Evolutionary conservation across 306 rosid genomes (phyloP), one percentile per base, ranked within the genome.

Genomic region (Styphnolobium japonicum): DNA sequence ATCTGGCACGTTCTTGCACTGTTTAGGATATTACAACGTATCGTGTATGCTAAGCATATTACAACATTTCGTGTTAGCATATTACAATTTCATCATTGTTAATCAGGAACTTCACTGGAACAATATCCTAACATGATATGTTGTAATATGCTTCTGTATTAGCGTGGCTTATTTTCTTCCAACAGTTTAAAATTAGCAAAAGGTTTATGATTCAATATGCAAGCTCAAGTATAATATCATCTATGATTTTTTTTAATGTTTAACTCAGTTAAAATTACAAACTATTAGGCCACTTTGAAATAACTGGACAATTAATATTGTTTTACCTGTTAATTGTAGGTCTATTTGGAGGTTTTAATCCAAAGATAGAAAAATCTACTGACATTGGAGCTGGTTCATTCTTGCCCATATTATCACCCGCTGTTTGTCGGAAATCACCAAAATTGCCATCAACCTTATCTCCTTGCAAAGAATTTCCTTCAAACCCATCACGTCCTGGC

Each of bases 241-340:
- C 48, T 45, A 66, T 51, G 18, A 42, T 6, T 33, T 14, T 3
- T 39, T 16, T 29, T 58, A 3, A 27, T 49, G 69, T 58, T 67
- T 6, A 53, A 33, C 63, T 48, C 5, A 0, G 76, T 64, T 49
- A 43, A 58, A 60, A 67, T 36, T 62, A 67, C 39, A 15, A 64
- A 71, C 12, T 37, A 51, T 62, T 21, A 51, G 11, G 23, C 37
- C 67, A 46, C 15, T 68, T 48, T 65, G 74, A 67, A 65, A 60
- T 37, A 57, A 45, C 18, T 46, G 15, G 67, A 67, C 18, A 11
- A 31, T 9, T 55, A 29, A 52, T 39, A 42, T 29, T 45, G 25
- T 4, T 43, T 83, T 84, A 95, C 99, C 99, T 95, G 87, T 87
- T 93, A 75, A 95, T 91, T 31, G 98, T 95, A 75, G 99, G 99